Evolutionary conservation across 352 stramenopile species (phyloP), one percentile per base, ranked within the genome.

Genomic region (Globisporangium parvum): DNA sequence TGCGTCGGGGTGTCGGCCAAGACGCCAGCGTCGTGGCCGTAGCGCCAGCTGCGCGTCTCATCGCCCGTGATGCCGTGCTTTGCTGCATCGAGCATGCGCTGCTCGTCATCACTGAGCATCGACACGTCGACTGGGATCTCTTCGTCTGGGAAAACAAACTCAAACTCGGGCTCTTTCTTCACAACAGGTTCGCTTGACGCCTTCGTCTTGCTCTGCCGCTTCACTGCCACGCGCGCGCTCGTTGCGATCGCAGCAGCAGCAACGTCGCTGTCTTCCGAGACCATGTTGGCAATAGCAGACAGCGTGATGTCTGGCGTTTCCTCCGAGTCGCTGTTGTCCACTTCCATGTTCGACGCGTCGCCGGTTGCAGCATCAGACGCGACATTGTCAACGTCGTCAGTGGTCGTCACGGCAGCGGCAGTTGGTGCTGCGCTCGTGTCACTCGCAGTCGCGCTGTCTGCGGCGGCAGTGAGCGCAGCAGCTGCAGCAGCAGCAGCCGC

Each of bases 271-370:
- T 94, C 84, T 60, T 92, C 84, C 17, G 68, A 82, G 26, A 89
- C 82, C 82, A 94, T 94, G 55, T 92, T 87, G n/a, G 84, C 84
- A 52, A 92, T 91, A 17, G 80, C 80, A 6, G 80, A 90, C 12
- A 92, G 63, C 18, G 80, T 90, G 47, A 94, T 85, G 60, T 88
- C 81, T 0, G 80, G 66, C 41, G 79, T 71, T 14, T 91, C 83
- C 47, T 93, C 83, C 8, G 71, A 79, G 42, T 93, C 83, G 55
- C 83, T 93, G 51, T 82, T 86, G 51, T 93, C 83, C 15, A 93
- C 70, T 41, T 93, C 83, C 83, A 93, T 93, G 53, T 77, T 91
- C 3, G 75, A 83, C 10, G 65, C 55, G 12, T 37, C 31, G 50
- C 31, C 40, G 28, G 24, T 52, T 8, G 41, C n/a, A 10, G 31